These are phyloP conservation scores for Balakata baccata DNA, from an alignment of 345 rosid genomes.

Conservation along the genomic window DNA sequence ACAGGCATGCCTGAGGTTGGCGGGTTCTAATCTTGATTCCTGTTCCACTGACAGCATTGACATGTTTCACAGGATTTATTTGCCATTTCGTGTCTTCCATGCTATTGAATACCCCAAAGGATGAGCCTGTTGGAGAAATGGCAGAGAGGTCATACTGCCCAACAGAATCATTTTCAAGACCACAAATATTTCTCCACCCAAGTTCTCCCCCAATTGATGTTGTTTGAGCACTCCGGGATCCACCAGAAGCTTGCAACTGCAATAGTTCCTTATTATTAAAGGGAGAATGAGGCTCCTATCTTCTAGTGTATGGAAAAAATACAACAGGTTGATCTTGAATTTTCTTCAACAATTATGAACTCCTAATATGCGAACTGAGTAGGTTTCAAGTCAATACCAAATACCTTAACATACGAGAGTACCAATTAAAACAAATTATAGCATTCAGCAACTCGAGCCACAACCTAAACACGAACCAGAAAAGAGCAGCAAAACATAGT, in stretches of 20 bases:
- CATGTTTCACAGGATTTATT: constrained; percentile 28
- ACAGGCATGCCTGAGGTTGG: constrained; percentile 32
- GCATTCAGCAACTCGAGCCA: neutral
- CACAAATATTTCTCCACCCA: constrained; percentile 21
- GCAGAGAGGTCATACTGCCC: constrained; percentile 38
- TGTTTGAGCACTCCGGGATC: constrained; percentile 25
- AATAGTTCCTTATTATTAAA: constrained; percentile 31
- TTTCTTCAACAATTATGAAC: neutral
- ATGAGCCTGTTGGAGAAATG: constrained; percentile 37
- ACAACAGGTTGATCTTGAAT: neutral
- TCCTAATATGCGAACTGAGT: neutral
- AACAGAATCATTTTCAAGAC: constrained; percentile 17
- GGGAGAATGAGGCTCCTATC: constrained; percentile 22
- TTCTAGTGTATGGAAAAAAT: constrained; percentile 19
- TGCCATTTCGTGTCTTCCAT: constrained; percentile 33
- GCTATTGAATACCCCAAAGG: constrained; percentile 28
- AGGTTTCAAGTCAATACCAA: neutral
- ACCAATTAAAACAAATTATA: neutral
- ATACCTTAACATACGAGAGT: neutral
- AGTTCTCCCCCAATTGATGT: constrained; percentile 16
- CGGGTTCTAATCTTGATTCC: constrained; percentile 53
- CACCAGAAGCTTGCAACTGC: constrained; percentile 39
- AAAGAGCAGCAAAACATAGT: neutral
- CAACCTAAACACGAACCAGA: neutral
- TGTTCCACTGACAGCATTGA: constrained; percentile 31